Evolutionary conservation across 1,284 basidiomycete species (phyloP).

Genomic region (Schizophyllum commune): DNA sequence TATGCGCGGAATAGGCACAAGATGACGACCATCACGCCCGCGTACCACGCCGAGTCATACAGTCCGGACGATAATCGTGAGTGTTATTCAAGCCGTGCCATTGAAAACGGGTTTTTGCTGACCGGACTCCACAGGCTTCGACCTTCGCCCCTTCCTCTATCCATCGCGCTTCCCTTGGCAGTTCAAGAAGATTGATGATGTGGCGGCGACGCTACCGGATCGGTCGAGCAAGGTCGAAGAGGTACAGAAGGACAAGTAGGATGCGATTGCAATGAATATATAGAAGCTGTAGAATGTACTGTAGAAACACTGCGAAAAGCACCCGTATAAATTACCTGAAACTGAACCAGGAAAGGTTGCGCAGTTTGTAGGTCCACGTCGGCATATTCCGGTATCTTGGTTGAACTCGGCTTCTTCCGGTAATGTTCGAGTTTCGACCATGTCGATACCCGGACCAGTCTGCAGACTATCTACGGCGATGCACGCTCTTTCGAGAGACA

Average conservation of each 20-base stretch:
- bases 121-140: conserved; percentile 60
- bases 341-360: no score
- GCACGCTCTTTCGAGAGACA: no score
- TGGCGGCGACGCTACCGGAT: conserved; percentile 70
- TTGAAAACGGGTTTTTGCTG: neutral
- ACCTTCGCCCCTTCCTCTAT: conserved; percentile 94
- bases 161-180: conserved; percentile 94
- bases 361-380: no score
- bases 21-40: conserved; percentile 97
- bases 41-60: conserved; percentile 96
- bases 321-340: no score
- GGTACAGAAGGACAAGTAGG: neutral
- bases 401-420: no score
- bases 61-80: conserved; percentile 94
- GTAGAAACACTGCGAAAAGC: no score
- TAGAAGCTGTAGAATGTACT: neutral
- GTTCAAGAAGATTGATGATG: conserved; percentile 88
- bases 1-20: conserved; percentile 97
- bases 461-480: no score
- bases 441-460: no score
- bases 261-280: neutral
- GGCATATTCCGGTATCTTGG: no score
- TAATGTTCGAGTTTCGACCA: no score
- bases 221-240: conserved; percentile 30
- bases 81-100: conserved; percentile 18